Percentiles rank a stretch among this genome's conserved stretches.
Evolutionary conservation across 192 early-diverging fungal species (phyloP).

Genomic region (Gamsiella multidivaricata): DNA sequence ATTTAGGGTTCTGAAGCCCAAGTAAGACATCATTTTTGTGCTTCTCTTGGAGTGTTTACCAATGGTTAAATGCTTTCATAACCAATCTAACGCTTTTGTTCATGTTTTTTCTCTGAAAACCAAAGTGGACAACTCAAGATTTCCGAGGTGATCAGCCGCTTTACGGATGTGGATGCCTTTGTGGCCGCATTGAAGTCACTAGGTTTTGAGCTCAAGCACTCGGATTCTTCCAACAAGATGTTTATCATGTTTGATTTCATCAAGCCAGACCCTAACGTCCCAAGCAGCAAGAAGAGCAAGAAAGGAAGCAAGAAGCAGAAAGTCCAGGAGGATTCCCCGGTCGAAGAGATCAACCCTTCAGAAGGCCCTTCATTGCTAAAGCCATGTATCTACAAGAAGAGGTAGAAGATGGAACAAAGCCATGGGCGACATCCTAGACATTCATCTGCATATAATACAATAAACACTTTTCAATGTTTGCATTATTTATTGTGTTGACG

Average conservation of each 20-base stretch:
- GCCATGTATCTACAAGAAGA: conserved; percentile 71
- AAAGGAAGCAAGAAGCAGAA: conserved; percentile 60
- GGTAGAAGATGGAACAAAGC: conserved; percentile 40
- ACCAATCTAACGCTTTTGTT: not conserved
- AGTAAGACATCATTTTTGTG: conserved; percentile 58
- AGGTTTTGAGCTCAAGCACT: conserved; percentile 78
- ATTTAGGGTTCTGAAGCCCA: conserved; percentile 80
- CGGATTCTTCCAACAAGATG: conserved; percentile 92
- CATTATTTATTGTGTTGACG: too few relatives aligned
- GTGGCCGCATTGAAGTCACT: conserved; percentile 72
- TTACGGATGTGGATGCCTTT: conserved; percentile 84
- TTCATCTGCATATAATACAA: not conserved
- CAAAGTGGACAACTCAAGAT: conserved; percentile 89
- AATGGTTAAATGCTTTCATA: not conserved
- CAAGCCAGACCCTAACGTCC: conserved; percentile 57
- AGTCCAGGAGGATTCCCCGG: conserved; percentile 42
- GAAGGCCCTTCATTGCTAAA: conserved; percentile 63
- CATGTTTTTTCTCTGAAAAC: not conserved
- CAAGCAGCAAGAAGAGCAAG: conserved; percentile 49
- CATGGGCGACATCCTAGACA: not conserved
- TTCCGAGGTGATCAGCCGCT: conserved; percentile 93
- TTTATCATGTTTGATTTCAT: conserved; percentile 91
- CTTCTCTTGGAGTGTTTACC: not conserved
- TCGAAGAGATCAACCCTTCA: conserved; percentile 31
- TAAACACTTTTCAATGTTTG: too few relatives aligned